A percentile compares a stretch with the other conserved stretches of the same genome.
Evolutionary conservation across 2,329 filamentous ascomycete species (phyloP).

Genomic region (Colletotrichum tofieldiae): DNA sequence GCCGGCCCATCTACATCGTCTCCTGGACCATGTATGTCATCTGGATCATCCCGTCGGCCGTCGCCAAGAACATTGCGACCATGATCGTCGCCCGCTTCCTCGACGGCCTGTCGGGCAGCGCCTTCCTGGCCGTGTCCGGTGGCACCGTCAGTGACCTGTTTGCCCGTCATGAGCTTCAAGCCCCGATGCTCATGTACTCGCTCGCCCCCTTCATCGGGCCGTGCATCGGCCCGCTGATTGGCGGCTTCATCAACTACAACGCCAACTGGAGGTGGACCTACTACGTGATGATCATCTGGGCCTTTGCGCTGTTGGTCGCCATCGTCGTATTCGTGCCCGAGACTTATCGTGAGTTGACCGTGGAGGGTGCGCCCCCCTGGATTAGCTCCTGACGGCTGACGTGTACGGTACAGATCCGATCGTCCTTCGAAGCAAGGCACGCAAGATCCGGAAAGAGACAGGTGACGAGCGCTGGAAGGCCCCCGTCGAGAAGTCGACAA

Average conservation of each 20-base stretch:
- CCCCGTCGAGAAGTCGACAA: constrained; percentile 80
- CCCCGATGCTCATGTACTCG: constrained; percentile 88
- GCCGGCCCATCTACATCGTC: constrained; percentile 83
- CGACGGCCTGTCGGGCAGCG: constrained; percentile 78
- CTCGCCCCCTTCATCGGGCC: constrained; percentile 76
- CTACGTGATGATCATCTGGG: constrained; percentile 89
- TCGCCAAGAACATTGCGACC: constrained; percentile 86
- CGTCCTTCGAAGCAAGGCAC: constrained; percentile 81
- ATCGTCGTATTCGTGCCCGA: constrained; percentile 86
- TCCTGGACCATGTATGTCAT: constrained; percentile 83
- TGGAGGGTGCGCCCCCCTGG: constrained; percentile 34
- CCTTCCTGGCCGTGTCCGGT: constrained; percentile 82
- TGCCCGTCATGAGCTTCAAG: constrained; percentile 75
- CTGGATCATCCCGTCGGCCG: constrained; percentile 86
- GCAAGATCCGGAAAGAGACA: constrained; percentile 78
- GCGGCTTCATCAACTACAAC: constrained; percentile 87
- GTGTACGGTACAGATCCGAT: constrained; percentile 67
- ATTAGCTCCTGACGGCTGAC: constrained; percentile 24
- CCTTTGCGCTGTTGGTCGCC: constrained; percentile 72
- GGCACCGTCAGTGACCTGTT: constrained; percentile 91
- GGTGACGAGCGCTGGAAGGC: constrained; percentile 84
- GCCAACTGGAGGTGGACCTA: constrained; percentile 86
- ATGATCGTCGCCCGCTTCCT: constrained; percentile 86
- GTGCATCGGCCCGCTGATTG: constrained; percentile 72
- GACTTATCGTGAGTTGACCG: constrained; percentile 77